Percentiles rank a stretch among this genome's conserved stretches.
phyloP scores from a whole-genome alignment of 257 asterid species.

The Scutellaria barbata region DNA sequence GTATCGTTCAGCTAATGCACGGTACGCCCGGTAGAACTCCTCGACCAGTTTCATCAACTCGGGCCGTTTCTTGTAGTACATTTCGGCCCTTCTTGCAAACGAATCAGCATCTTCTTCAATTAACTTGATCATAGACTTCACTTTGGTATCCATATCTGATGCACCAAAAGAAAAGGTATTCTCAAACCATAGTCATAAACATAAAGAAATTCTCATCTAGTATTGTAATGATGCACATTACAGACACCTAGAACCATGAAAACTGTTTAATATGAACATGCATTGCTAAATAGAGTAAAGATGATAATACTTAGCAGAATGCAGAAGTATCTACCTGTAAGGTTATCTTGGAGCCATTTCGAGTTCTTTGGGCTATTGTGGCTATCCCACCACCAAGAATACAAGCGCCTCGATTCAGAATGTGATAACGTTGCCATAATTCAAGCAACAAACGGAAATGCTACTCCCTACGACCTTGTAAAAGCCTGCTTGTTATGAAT shows the following conservation, averaged over 20 bases:
- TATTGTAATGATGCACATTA: neutral
- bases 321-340: conserved; percentile 51
- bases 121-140: conserved; percentile 88
- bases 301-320: no score
- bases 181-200: neutral
- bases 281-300: neutral
- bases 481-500: neutral
- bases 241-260: neutral
- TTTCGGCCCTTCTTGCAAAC: conserved; percentile 92
- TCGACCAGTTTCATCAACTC: conserved; percentile 92
- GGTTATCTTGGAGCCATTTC: conserved; percentile 97
- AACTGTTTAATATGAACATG: neutral
- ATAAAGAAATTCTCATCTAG: neutral
- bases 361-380: conserved; percentile 93
- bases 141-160: conserved; percentile 89
- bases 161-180: neutral
- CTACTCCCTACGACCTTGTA: neutral
- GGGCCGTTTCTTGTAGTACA: conserved; percentile 93
- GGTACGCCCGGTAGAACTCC: conserved; percentile 90
- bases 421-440: conserved; percentile 65
- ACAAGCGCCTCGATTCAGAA: conserved; percentile 70
- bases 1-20: conserved; percentile 89
- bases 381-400: conserved; percentile 99
- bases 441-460: conserved; percentile 43
- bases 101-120: conserved; percentile 98